Conservation (phyloP, 345 rosid species). For the Turnera subulata region DNA sequence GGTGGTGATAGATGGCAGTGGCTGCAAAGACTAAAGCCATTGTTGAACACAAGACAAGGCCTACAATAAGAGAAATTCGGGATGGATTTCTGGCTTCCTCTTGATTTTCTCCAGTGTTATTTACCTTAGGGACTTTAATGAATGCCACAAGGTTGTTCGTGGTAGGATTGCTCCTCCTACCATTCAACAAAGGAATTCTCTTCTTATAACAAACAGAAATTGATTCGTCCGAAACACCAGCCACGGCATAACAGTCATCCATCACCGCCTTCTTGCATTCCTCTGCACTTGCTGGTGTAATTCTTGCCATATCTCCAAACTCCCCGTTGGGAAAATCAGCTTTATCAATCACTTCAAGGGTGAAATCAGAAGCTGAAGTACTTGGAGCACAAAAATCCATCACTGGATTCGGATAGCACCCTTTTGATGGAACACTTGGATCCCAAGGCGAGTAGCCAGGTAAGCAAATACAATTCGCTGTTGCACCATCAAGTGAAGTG, state of each 20-base stretch:
- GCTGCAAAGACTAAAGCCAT: constrained; percentile 22
- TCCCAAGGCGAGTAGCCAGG: constrained; percentile 27
- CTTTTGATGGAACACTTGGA: constrained; percentile 31
- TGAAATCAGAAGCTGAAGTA: constrained; percentile 14
- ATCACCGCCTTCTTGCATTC: constrained; percentile 17
- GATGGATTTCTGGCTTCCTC: constrained; percentile 7
- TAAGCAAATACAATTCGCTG: constrained; percentile 19
- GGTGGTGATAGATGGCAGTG: constrained; percentile 23
- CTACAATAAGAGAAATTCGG: constrained; percentile 8
- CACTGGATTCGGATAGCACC: constrained; percentile 26
- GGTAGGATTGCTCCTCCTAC: constrained; percentile 25
- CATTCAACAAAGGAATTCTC: constrained; percentile 35
- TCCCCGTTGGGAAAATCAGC: constrained; percentile 20
- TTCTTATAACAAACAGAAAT: constrained; percentile 27
- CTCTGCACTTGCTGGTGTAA: constrained; percentile 5
- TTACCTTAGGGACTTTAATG: constrained; percentile 21
- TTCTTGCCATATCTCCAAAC: constrained; percentile 15
- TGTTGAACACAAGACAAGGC: constrained; percentile 12
- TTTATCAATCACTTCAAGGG: constrained; percentile 11
- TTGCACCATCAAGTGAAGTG: constrained; percentile 22
- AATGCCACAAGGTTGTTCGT: constrained; percentile 21
- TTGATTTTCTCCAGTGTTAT: background rate
- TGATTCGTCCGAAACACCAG: constrained; percentile 18
- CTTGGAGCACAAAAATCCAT: constrained; percentile 30
- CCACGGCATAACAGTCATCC: constrained; percentile 31